These are phyloP conservation scores for Quaeritorhiza haematococci DNA, from an alignment of 371 early-diverging fungal genomes.

Conservation along the genomic window DNA sequence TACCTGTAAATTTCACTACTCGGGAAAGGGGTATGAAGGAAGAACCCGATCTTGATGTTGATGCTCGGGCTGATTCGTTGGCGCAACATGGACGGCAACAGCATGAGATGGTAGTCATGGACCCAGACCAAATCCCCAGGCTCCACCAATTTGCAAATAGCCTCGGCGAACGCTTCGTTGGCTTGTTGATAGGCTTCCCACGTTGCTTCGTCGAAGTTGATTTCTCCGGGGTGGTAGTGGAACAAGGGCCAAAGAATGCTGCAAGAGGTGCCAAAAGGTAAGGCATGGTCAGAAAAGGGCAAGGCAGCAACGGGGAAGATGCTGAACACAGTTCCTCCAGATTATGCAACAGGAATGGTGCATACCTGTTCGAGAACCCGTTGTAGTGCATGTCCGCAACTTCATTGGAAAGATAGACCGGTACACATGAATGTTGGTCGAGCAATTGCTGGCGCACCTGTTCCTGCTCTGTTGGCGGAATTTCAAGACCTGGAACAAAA, in stretches of 20 bases:
- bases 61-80: conserved; percentile 41
- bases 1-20: conserved; percentile 88
- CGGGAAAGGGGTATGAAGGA: conserved; percentile 98
- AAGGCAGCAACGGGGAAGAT: too few relatives aligned
- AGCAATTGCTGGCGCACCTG: conserved; percentile 67
- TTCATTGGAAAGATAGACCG: conserved; percentile 95
- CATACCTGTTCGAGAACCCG: conserved; percentile 98
- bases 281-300: neutral
- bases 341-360: too few relatives aligned
- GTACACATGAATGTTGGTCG: conserved; percentile 82
- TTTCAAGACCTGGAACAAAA: conserved; percentile 59
- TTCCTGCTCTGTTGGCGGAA: conserved; percentile 77
- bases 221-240: conserved; percentile 97
- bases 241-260: conserved; percentile 97
- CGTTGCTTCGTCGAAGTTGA: conserved; percentile 82
- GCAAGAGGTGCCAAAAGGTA: conserved; percentile 1
- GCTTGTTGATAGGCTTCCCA: conserved; percentile 96
- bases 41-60: conserved; percentile 94
- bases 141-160: conserved; percentile 69
- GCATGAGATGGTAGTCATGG: conserved; percentile 99
- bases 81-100: conserved; percentile 86
- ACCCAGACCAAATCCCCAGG: conserved; percentile 98
- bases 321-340: too few relatives aligned
- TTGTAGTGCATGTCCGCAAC: conserved; percentile 97
- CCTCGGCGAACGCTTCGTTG: conserved; percentile 86